Evolutionary conservation across 345 rosid genomes (phyloP).

Genomic region (Boechera divaricarpa): DNA sequence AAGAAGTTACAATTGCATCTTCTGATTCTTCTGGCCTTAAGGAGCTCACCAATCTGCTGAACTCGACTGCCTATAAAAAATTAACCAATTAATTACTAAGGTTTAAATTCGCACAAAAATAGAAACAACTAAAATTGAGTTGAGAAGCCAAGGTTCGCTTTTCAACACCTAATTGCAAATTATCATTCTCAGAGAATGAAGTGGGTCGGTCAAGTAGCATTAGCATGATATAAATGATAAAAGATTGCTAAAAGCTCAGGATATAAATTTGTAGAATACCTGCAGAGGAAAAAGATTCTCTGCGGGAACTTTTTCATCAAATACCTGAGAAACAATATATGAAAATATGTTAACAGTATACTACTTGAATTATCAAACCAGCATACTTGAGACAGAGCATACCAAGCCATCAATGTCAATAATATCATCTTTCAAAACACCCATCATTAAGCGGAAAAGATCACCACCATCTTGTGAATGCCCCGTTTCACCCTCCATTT

Average conservation of each 20-base stretch:
- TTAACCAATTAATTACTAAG: constrained; percentile 26
- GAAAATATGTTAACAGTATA: constrained; percentile 23
- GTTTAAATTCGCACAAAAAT: not conserved
- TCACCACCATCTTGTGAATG: constrained; percentile 83
- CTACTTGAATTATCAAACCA: constrained; percentile 15
- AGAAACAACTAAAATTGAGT: constrained; percentile 19
- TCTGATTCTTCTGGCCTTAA: constrained; percentile 83
- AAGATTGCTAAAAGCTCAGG: constrained; percentile 5
- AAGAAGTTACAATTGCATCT: constrained; percentile 81
- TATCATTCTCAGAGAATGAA: not conserved
- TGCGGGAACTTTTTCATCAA: constrained; percentile 79
- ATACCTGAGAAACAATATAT: constrained; percentile 60
- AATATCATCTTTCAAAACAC: constrained; percentile 81
- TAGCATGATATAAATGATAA: constrained; percentile 9
- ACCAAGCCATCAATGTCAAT: constrained; percentile 96
- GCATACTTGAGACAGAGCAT: constrained; percentile 46
- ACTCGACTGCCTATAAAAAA: constrained; percentile 82
- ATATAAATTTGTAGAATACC: constrained; percentile 52
- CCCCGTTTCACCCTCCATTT: constrained; percentile 82
- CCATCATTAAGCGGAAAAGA: constrained; percentile 85
- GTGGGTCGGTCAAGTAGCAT: constrained; percentile 34
- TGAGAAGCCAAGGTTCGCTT: constrained; percentile 14
- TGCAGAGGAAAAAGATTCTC: constrained; percentile 97
- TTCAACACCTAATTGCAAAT: constrained; percentile 16
- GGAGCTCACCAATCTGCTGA: constrained; percentile 78